Conservation (phyloP, 2,329 filamentous ascomycete genomes). For the Aureobasidium sp. region DNA sequence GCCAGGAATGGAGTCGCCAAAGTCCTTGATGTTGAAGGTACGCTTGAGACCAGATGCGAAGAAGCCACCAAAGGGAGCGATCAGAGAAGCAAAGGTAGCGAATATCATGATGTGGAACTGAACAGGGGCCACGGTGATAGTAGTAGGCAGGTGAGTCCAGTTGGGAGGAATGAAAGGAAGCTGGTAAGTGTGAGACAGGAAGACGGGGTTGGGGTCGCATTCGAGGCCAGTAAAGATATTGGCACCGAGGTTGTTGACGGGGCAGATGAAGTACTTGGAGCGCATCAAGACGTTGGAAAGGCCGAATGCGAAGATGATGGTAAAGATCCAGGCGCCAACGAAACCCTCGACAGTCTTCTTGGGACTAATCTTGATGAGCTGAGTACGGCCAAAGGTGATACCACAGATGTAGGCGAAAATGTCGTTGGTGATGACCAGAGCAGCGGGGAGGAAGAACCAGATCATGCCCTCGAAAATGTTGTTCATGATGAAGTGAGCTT, state of each 20-base stretch:
- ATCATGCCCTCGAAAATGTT: conserved; percentile 99
- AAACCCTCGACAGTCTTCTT: conserved; percentile 99
- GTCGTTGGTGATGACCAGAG: conserved; percentile 95
- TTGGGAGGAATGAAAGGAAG: conserved; percentile 50
- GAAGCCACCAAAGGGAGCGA: conserved; percentile 96
- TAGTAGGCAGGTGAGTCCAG: conserved; percentile 63
- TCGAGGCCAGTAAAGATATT: conserved; percentile 86
- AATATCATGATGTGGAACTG: conserved; percentile 88
- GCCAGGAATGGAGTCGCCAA: conserved; percentile 94
- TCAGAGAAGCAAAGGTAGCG: conserved; percentile 88
- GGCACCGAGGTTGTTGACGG: conserved; percentile 89
- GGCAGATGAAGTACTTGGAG: conserved; percentile 97
- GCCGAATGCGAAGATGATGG: conserved; percentile 72
- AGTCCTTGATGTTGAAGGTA: conserved; percentile 99
- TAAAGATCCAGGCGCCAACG: conserved; percentile 92
- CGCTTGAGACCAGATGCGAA: conserved; percentile 96
- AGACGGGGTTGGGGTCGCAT: conserved; percentile 86
- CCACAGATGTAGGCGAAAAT: conserved; percentile 98
- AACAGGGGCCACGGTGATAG: conserved; percentile 73
- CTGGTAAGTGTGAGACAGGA: conserved; percentile 67
- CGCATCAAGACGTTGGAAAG: conserved; percentile 79
- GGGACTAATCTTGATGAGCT: conserved; percentile 93
- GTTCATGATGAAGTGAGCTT: conserved; percentile 99
- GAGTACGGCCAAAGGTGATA: conserved; percentile 91
- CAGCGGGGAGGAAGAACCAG: conserved; percentile 96